Evolutionary conservation across 129 eudicot species (phyloP).

Genomic region (Chrysanthemum makinoi): DNA sequence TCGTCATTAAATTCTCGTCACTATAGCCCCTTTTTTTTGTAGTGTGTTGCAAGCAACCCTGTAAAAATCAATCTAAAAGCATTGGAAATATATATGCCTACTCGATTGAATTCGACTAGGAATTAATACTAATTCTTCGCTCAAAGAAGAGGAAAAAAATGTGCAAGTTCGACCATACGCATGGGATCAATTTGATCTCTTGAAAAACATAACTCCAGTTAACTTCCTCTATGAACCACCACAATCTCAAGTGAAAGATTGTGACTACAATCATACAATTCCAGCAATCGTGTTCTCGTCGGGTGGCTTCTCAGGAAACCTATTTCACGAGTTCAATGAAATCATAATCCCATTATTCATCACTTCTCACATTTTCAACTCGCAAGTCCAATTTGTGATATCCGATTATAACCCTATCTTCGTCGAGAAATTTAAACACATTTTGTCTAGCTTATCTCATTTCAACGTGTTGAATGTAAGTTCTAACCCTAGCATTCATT

Average conservation of each 20-base stretch:
- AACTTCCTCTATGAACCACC: slow-evolving; percentile 26
- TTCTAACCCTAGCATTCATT: slow-evolving; percentile 26
- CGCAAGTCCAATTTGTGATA: slow-evolving; percentile 44
- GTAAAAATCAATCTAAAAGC: slow-evolving; percentile 38
- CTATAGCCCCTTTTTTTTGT: too few relatives aligned
- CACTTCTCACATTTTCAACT: slow-evolving; percentile 42
- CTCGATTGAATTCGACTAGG: slow-evolving; percentile 8
- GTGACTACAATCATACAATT: slow-evolving; percentile 28
- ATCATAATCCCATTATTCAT: slow-evolving; percentile 61
- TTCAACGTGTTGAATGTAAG: slow-evolving; percentile 27
- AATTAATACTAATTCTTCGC: not conserved
- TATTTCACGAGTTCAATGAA: slow-evolving; percentile 64
- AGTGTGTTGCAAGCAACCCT: slow-evolving; percentile 44
- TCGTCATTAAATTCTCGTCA: too few relatives aligned
- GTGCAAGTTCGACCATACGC: slow-evolving; percentile 28
- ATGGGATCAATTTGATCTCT: slow-evolving; percentile 24
- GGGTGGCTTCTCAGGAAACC: slow-evolving; percentile 54
- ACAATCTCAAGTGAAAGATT: slow-evolving; percentile 9
- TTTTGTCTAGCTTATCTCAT: slow-evolving; percentile 40
- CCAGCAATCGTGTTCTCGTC: slow-evolving; percentile 62
- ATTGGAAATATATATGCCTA: slow-evolving; percentile 29
- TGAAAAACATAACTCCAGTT: slow-evolving; percentile 30
- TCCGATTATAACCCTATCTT: slow-evolving; percentile 43
- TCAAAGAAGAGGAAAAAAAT: slow-evolving; percentile 5
- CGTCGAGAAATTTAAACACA: slow-evolving; percentile 25